Conservation (phyloP, 2,329 filamentous ascomycete species). For the Aureobasidium sp. region DNA sequence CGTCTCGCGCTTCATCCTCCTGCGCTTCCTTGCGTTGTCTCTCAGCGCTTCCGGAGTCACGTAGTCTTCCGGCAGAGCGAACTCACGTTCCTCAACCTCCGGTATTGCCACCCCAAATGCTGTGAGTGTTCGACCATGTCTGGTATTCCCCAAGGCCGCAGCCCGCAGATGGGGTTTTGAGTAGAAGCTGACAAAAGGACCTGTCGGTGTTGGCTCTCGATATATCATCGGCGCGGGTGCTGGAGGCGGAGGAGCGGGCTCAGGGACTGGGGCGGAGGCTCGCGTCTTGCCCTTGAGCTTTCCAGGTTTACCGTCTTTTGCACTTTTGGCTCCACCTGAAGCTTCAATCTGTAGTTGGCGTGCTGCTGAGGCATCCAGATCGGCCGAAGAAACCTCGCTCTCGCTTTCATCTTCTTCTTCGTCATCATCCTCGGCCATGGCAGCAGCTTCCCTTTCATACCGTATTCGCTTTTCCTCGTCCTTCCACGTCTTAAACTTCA, state of each 20-base stretch:
- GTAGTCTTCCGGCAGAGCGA: slow-evolving; percentile 63
- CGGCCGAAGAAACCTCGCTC: slow-evolving; percentile 55
- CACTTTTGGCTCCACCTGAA: slow-evolving; percentile 8
- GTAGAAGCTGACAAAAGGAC: slow-evolving; percentile 83
- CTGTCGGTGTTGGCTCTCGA: slow-evolving; percentile 33
- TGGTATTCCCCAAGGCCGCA: slow-evolving; percentile 64
- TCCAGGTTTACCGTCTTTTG: slow-evolving; percentile 25
- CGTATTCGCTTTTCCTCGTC: slow-evolving; percentile 82
- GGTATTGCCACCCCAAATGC: slow-evolving; percentile 81
- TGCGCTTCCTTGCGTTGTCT: slow-evolving; percentile 55
- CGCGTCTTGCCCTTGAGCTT: slow-evolving; percentile 31
- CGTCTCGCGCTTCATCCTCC: slow-evolving; percentile 52
- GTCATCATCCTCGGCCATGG: slow-evolving; percentile 41
- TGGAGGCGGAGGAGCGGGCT: slow-evolving; percentile 25
- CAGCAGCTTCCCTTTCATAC: slow-evolving; percentile 62
- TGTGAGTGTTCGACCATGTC: slow-evolving; percentile 62
- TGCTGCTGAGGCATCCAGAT: slow-evolving; percentile 63
- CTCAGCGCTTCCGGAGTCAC: slow-evolving; percentile 43
- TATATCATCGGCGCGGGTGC: slow-evolving; percentile 25
- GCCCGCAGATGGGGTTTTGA: slow-evolving; percentile 71
- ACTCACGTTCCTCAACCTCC: slow-evolving; percentile 63
- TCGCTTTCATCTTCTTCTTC: slow-evolving; percentile 32
- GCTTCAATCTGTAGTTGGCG: slow-evolving; percentile 66
- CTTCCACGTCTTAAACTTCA: slow-evolving; percentile 84
- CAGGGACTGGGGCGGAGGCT: neutral